phyloP scores from a whole-genome alignment of 306 rosid genomes.

The Carpinus viminea region DNA sequence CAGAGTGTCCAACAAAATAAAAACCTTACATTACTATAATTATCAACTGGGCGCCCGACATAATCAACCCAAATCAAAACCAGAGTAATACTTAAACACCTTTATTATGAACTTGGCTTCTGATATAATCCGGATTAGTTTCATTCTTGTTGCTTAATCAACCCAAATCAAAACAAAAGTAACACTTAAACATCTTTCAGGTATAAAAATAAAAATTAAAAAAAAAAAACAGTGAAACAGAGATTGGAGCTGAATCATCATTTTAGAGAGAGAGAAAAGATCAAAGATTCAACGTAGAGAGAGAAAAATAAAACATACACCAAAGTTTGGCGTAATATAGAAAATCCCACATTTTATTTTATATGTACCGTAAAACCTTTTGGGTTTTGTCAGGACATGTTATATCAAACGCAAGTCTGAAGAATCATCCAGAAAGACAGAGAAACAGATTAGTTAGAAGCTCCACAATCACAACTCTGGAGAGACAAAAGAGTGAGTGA shows the following conservation, averaged over 20 bases:
- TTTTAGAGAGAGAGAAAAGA: conserved; percentile 10
- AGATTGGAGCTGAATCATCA: not conserved
- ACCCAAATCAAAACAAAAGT: not conserved
- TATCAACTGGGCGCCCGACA: not conserved
- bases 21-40: not conserved
- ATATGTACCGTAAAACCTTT: too few species aligned
- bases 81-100: too few species aligned
- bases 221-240: not conserved
- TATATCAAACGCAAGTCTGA: too few species aligned
- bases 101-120: too few species aligned
- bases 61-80: not conserved
- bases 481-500: conserved; percentile 8
- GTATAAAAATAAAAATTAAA: not conserved
- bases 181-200: too few species aligned
- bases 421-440: too few species aligned
- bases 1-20: not conserved
- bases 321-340: too few species aligned
- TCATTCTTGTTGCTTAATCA: not conserved
- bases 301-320: not conserved
- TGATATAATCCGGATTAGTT: not conserved
- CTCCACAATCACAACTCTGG: not conserved
- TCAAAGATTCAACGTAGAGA: not conserved
- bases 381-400: too few species aligned
- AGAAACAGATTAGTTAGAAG: too few species aligned
- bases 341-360: too few species aligned